phyloP scores from a whole-genome alignment of 345 rosid genomes.

The Eutrema japonicum region DNA sequence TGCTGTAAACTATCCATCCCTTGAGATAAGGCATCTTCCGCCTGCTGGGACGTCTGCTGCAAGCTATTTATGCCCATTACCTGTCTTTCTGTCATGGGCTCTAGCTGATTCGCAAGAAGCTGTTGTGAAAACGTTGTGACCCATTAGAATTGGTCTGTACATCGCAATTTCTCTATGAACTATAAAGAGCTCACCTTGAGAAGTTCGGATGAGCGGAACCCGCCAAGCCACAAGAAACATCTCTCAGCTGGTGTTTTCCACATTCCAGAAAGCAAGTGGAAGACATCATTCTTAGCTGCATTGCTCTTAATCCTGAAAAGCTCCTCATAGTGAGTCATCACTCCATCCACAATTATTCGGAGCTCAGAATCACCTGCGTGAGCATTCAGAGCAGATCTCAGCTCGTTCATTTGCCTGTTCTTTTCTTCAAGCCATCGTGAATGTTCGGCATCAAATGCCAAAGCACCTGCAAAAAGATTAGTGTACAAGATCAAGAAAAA shows the following conservation, averaged over 20 bases:
- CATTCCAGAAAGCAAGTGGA: slow-evolving; percentile 94
- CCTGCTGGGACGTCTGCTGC: slow-evolving; percentile 92
- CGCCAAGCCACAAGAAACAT: slow-evolving; percentile 96
- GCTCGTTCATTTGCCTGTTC: slow-evolving; percentile 69
- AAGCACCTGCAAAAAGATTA: slow-evolving; percentile 59
- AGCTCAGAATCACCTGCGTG: slow-evolving; percentile 94
- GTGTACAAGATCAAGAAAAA: slow-evolving; percentile 28
- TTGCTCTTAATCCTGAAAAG: slow-evolving; percentile 75
- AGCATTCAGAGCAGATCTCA: slow-evolving; percentile 85
- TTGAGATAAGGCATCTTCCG: slow-evolving; percentile 91
- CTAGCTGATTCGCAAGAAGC: slow-evolving; percentile 85
- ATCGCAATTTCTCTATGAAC: slow-evolving; percentile 3
- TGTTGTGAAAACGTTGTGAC: slow-evolving; percentile 40
- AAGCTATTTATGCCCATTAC: slow-evolving; percentile 62
- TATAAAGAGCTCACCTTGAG: slow-evolving; percentile 63
- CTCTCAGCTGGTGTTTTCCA: slow-evolving; percentile 99
- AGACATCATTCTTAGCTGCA: slow-evolving; percentile 92
- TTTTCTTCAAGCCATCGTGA: slow-evolving; percentile 92
- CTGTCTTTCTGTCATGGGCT: slow-evolving; percentile 93
- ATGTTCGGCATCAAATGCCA: slow-evolving; percentile 88
- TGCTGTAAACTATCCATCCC: slow-evolving; percentile 95
- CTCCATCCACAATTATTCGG: slow-evolving; percentile 68
- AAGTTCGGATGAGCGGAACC: slow-evolving; percentile 91
- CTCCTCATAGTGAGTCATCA: slow-evolving; percentile 69
- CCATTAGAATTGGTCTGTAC: slow-evolving; percentile 21